Evolutionary conservation across 768 basidiomycete genomes (phyloP), one percentile per base, ranked within the genome.

Genomic region (Tephrocybe rancida): DNA sequence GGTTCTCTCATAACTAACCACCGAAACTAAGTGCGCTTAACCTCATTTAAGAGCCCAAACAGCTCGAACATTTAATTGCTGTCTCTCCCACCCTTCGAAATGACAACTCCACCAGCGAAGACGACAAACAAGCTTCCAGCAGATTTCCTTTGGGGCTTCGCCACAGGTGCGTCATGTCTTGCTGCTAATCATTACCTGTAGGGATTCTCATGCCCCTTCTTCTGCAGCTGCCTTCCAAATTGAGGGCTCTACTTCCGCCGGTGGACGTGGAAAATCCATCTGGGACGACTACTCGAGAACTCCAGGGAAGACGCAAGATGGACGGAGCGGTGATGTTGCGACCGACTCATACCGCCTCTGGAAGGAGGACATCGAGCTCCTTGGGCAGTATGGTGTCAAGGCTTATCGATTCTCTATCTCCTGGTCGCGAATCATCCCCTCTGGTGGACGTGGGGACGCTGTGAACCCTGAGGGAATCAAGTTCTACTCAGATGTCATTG

Each of bases 321-420:
- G 88, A 3, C 66, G 76, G 43, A 75, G 83, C 64, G 87, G 86
- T 6, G 85, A 87, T 61, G 79, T 84, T 46, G 87, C 88, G 5
- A 88, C 86, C 39, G 84, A 87, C 67, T 88, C 87, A 10, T 86
- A 88, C 70, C 76, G 74, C 48, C 73, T 81, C 54, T 90, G 86
- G 85, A 78, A 78, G 55, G 81, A 86, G 57, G 88, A 90, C 64
- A 68, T 88, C 29, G 79, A 77, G 27, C 73, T 90, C 30, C 73
- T 92, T 58, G 76, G 74, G 19, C 61, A 75, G 34, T 87, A 88
- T 57, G 86, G 87, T 30, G 83, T 85, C 46, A 87, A 86, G 60
- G 71, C 85, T 2, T 91, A 90, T 70, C 81, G 88, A 18, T 90
- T 92, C 71, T 89, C 86, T 3, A 73, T 92, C 48, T 76, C 88